Evolutionary conservation across 2,329 filamentous ascomycete species (phyloP).

Genomic region (Exophiala oligosperma): DNA sequence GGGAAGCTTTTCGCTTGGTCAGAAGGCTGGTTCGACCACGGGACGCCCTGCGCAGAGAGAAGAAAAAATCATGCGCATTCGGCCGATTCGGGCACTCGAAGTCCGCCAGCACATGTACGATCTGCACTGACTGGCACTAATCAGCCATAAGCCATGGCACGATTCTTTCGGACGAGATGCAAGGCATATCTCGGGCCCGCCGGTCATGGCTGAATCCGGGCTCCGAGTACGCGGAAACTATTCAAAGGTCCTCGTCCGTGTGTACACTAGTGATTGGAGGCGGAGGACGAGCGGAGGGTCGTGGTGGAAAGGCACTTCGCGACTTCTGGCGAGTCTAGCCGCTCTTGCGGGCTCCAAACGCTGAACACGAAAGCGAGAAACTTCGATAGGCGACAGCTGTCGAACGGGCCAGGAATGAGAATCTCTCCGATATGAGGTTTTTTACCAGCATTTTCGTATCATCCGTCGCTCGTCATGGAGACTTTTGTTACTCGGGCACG

Average conservation of each 20-base stretch:
- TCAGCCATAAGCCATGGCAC: not conserved
- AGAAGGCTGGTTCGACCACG: not conserved
- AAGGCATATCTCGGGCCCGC: not conserved
- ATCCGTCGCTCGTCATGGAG: too few species aligned
- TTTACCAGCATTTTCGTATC: too few species aligned
- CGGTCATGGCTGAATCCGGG: not conserved
- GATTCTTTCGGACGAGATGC: not conserved
- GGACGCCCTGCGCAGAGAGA: not conserved
- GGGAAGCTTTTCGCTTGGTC: not conserved
- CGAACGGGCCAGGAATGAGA: too few species aligned
- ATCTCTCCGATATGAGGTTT: too few species aligned
- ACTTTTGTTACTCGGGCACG: too few species aligned
- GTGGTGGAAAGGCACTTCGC: not conserved
- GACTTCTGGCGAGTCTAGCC: too few species aligned
- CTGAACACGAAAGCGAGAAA: too few species aligned
- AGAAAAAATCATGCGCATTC: constrained; percentile 1
- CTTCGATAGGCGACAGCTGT: too few species aligned
- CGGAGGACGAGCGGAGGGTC: not conserved
- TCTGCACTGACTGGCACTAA: too few species aligned
- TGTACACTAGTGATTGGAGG: not conserved
- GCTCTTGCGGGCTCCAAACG: too few species aligned
- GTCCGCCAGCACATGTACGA: not conserved
- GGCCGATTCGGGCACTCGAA: constrained; percentile 1
- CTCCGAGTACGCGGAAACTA: constrained; percentile 1
- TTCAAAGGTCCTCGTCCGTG: not conserved